Conservation (phyloP, 371 early-diverging fungal genomes). For the Mortierella sp. region DNA sequence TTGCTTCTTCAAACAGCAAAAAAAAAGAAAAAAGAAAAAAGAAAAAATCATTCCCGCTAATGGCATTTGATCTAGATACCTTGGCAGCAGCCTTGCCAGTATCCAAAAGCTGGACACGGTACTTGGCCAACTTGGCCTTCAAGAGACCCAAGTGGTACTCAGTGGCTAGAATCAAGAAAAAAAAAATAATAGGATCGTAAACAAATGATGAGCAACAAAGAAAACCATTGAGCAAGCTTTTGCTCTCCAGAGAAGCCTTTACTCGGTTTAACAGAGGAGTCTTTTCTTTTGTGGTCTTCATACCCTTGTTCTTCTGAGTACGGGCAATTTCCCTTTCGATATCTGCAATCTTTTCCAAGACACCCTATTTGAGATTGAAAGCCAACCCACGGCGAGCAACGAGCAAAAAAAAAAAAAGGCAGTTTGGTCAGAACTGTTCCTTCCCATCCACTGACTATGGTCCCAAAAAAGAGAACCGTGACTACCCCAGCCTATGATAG, state of each 20-base stretch:
- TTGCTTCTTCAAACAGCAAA: neutral
- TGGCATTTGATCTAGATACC: no score
- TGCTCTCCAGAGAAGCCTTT: neutral
- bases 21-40: neutral
- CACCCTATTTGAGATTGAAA: conserved; percentile 69
- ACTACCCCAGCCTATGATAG: neutral
- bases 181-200: neutral
- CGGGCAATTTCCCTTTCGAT: conserved; percentile 72
- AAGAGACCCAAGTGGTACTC: conserved; percentile 98
- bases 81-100: conserved; percentile 86
- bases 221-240: neutral
- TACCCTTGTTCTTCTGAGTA: conserved; percentile 82
- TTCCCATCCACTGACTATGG: neutral
- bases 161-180: conserved; percentile 73
- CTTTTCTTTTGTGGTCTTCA: neutral
- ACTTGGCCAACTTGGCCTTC: conserved; percentile 98
- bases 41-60: conserved; percentile 25
- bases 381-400: neutral
- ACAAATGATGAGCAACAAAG: neutral
- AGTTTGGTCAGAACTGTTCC: neutral
- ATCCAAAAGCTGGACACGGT: conserved; percentile 91
- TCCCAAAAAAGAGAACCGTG: neutral
- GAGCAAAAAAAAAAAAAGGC: neutral
- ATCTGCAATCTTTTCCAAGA: conserved; percentile 91
- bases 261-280: no score